A percentile compares a stretch with the other conserved stretches of the same genome.
phyloP scores from a whole-genome alignment of 306 rosid genomes.

The Pachyrhizus erosus region DNA sequence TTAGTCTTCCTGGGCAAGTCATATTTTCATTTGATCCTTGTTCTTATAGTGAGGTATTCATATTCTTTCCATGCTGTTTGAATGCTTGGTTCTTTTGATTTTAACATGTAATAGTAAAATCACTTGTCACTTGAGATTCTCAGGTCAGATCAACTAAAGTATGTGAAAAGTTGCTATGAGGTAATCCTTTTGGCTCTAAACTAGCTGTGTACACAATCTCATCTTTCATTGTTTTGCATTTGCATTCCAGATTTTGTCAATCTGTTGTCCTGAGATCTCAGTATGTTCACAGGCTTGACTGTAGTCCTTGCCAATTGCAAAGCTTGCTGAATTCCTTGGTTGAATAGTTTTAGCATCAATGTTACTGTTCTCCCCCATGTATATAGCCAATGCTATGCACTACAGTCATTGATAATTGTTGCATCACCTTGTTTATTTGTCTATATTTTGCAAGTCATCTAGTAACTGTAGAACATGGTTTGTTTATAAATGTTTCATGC shows the following conservation, averaged over 20 bases:
- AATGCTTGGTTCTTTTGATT: not conserved
- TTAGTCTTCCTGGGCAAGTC: not conserved
- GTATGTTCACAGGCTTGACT: not conserved
- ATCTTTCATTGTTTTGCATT: not conserved
- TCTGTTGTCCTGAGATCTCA: not conserved
- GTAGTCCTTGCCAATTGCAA: not conserved
- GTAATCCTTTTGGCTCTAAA: not conserved
- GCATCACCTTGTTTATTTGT: no score
- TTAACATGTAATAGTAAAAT: no score
- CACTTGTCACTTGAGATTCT: not conserved
- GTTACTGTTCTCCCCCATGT: not conserved
- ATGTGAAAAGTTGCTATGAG: not conserved
- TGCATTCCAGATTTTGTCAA: not conserved
- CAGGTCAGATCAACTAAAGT: not conserved
- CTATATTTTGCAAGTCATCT: no score
- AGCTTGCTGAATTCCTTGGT: not conserved
- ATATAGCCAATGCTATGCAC: no score
- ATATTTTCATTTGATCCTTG: not conserved
- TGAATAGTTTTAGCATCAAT: not conserved
- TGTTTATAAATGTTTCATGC: no score
- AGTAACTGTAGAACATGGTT: no score
- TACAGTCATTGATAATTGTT: no score
- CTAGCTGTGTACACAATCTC: not conserved
- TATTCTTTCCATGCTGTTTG: not conserved
- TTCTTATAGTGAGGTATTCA: not conserved